These are phyloP conservation scores for Fraxinus sp. DNA, from an alignment of 305 asterid species.

Conservation along the genomic window DNA sequence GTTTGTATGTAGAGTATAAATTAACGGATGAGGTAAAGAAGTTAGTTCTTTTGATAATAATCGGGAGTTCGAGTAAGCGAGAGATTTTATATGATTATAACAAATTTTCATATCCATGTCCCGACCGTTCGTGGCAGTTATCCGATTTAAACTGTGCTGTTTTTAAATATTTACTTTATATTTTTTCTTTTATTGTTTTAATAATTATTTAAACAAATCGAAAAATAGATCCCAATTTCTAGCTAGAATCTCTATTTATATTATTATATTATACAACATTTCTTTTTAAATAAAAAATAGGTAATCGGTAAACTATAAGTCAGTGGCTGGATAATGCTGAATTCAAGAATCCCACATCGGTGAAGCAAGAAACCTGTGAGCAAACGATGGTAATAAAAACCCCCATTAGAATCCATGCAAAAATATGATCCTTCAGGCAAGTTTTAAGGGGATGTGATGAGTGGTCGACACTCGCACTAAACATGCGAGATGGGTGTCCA, in stretches of 20 bases:
- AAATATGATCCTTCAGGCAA: conserved; percentile 78
- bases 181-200: too few relatives aligned
- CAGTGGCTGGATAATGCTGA: neutral
- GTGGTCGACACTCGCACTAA: conserved; percentile 59
- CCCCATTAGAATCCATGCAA: rapidly evolving
- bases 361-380: neutral
- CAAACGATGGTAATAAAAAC: neutral
- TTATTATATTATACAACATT: neutral
- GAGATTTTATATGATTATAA: too few relatives aligned
- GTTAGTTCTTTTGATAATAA: too few relatives aligned
- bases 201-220: neutral
- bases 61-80: neutral
- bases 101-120: neutral
- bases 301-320: neutral
- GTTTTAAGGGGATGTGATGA: conserved; percentile 70
- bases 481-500: conserved; percentile 69
- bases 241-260: neutral
- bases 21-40: neutral
- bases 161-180: too few relatives aligned
- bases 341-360: conserved; percentile 40
- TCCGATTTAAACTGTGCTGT: neutral
- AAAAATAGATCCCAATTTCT: too few relatives aligned
- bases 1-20: neutral
- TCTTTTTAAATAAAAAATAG: neutral
- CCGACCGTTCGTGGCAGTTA: neutral